phyloP scores from a whole-genome alignment of 257 asterid species.

The Schizonepeta tenuifolia region DNA sequence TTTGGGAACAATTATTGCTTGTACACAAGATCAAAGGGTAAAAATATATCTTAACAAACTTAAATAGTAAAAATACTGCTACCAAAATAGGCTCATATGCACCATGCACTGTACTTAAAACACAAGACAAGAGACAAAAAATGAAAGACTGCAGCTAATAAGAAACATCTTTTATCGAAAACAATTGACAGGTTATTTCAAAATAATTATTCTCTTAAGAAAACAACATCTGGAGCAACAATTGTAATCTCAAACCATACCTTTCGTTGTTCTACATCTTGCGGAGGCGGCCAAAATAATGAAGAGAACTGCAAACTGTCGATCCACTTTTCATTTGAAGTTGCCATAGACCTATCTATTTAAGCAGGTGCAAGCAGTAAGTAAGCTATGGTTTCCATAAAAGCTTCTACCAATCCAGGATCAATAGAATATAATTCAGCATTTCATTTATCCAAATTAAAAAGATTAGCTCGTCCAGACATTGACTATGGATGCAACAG shows the following conservation, averaged over 20 bases:
- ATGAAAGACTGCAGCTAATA: neutral
- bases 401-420: constrained; percentile 65
- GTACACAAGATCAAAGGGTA: constrained; percentile 5
- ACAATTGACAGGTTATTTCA: neutral
- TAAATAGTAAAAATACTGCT: constrained; percentile 16
- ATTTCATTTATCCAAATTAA: constrained; percentile 39
- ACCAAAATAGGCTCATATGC: constrained; percentile 5
- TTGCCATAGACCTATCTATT: constrained; percentile 65
- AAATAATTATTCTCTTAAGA: neutral
- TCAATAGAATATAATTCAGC: constrained; percentile 63
- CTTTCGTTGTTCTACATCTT: constrained; percentile 83
- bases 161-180: neutral
- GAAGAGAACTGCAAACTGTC: constrained; percentile 91
- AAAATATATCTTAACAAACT: constrained; percentile 19
- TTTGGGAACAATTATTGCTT: neutral
- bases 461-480: constrained; percentile 38
- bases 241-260: constrained; percentile 41
- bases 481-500: constrained; percentile 38
- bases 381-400: constrained; percentile 45
- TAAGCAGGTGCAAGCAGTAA: constrained; percentile 41
- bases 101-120: constrained; percentile 15
- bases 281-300: constrained; percentile 94
- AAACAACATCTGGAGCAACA: neutral
- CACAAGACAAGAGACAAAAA: constrained; percentile 11
- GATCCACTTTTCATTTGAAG: constrained; percentile 84